Conservation (phyloP, 1,284 basidiomycete genomes). For the Ganoderma meredithae region DNA sequence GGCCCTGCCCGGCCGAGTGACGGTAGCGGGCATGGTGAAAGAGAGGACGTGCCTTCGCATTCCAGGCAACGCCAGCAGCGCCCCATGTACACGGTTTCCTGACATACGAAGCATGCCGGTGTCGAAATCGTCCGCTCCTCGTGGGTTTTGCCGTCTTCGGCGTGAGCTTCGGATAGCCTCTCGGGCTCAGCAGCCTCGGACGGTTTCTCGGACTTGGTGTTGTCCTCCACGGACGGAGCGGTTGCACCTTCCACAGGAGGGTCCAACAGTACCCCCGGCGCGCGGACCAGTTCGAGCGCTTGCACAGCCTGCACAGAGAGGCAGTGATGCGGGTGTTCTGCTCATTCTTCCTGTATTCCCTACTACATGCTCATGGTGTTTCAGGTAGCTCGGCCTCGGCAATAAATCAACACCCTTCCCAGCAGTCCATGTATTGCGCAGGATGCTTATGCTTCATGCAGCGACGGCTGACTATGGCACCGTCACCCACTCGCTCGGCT, state of each 20-base stretch:
- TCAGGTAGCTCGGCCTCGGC: too few species aligned
- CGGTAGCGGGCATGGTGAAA: too few species aligned
- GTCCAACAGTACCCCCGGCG: neutral
- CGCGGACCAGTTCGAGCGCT: neutral
- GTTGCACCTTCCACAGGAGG: neutral
- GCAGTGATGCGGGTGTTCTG: too few species aligned
- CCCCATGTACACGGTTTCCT: conserved; percentile 10
- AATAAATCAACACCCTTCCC: too few species aligned
- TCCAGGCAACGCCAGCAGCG: conserved; percentile 18
- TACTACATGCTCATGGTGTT: too few species aligned
- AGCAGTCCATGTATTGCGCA: too few species aligned
- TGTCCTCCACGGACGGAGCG: neutral
- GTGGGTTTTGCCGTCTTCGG: neutral
- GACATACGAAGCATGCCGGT: conserved; percentile 10
- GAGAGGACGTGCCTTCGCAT: conserved; percentile 8
- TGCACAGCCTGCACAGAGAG: neutral
- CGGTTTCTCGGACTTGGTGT: neutral
- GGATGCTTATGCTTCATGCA: too few species aligned
- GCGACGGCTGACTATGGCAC: too few species aligned
- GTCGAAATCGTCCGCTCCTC: too few species aligned
- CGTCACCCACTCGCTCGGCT: too few species aligned
- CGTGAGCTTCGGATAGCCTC: neutral
- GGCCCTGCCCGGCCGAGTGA: neutral
- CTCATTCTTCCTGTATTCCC: too few species aligned
- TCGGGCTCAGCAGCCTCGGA: neutral